Evolutionary conservation across 2,329 filamentous ascomycete genomes (phyloP).

Genomic region (Cladobotryum mycophilum): DNA sequence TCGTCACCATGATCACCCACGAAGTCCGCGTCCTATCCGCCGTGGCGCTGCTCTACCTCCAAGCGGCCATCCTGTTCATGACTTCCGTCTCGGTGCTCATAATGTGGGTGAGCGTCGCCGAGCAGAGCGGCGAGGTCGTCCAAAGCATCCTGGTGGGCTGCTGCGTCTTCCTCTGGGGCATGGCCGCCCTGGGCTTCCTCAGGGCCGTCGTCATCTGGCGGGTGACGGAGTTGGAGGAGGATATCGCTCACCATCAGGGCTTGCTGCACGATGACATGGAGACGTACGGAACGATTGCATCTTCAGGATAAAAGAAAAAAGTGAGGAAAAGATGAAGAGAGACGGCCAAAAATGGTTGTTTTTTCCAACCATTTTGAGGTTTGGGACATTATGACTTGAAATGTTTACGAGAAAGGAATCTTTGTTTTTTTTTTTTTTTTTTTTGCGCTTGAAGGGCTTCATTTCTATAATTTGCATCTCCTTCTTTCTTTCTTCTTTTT

Average conservation of each 20-base stretch:
- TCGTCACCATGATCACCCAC: slow-evolving; percentile 18
- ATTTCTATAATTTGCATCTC: not conserved
- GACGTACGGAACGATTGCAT: not conserved
- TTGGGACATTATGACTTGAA: too few relatives aligned
- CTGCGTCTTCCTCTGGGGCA: slow-evolving; percentile 22
- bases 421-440: too few relatives aligned
- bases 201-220: slow-evolving; percentile 24
- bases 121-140: slow-evolving; percentile 14
- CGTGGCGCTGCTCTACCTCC: slow-evolving; percentile 20
- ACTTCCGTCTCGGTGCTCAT: slow-evolving; percentile 16
- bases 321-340: too few relatives aligned
- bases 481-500: not conserved
- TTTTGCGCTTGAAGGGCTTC: too few relatives aligned
- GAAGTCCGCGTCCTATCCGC: slow-evolving; percentile 23
- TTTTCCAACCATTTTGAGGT: too few relatives aligned
- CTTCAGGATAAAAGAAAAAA: too few relatives aligned
- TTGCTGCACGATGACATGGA: not conserved
- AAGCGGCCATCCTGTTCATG: slow-evolving; percentile 20
- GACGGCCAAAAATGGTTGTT: too few relatives aligned
- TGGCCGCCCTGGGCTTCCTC: slow-evolving; percentile 23
- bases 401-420: too few relatives aligned
- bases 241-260: not conserved
- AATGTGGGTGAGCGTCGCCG: slow-evolving; percentile 19
- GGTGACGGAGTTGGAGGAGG: slow-evolving; percentile 8
- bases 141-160: slow-evolving; percentile 23